phyloP scores from a whole-genome alignment of 352 stramenopile species.

The Globisporangium orthogonon region DNA sequence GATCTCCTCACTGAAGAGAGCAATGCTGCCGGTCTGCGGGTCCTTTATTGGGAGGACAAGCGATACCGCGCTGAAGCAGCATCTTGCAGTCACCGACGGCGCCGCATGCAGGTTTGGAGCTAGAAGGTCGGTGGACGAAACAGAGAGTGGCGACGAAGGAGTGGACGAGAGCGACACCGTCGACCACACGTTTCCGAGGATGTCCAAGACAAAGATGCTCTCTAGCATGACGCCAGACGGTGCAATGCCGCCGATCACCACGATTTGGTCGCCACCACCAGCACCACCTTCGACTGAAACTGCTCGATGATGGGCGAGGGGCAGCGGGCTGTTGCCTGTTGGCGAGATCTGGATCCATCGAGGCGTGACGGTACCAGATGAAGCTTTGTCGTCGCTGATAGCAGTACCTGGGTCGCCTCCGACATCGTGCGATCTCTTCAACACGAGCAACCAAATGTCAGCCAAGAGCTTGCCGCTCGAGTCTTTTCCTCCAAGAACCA shows the following conservation, averaged over 20 bases:
- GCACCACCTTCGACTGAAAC: constrained; percentile 17
- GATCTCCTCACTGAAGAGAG: constrained; percentile 15
- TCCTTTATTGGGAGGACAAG: constrained; percentile 27
- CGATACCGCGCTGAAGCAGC: constrained; percentile 23
- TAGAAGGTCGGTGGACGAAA: neutral
- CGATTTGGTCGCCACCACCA: constrained; percentile 23
- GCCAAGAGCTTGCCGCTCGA: constrained; percentile 21
- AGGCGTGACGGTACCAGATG: neutral
- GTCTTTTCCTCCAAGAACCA: constrained; percentile 45
- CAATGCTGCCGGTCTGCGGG: constrained; percentile 11
- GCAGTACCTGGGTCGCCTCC: neutral
- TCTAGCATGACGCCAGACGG: constrained; percentile 20
- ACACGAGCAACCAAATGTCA: constrained; percentile 41
- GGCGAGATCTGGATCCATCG: constrained; percentile 38
- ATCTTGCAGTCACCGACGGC: constrained; percentile 19
- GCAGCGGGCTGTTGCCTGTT: constrained; percentile 39
- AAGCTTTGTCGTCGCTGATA: constrained; percentile 3
- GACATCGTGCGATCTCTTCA: constrained; percentile 11
- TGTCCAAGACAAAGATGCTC: constrained; percentile 40
- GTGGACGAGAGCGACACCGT: constrained; percentile 12
- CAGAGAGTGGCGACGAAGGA: neutral
- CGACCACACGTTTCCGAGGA: constrained; percentile 41
- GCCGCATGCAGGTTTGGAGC: neutral
- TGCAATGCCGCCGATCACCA: constrained; percentile 40
- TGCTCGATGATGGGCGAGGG: constrained; percentile 41